Conservation (phyloP, 202 grass and related monocot genomes). For the Bolboschoenoplectus hybrid region DNA sequence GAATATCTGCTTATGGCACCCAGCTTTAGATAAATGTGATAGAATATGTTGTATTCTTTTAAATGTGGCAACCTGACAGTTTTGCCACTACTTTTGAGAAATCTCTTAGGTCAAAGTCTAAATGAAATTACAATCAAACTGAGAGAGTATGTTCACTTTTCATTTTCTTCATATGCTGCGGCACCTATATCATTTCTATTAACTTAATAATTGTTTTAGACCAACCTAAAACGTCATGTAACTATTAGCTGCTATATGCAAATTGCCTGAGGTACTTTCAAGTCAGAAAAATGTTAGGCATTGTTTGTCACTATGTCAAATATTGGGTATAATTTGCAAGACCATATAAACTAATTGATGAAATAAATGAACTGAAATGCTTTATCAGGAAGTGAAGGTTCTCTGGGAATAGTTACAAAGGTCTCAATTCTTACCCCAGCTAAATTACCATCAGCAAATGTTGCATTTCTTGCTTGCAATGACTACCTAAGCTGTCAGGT, state of each 20-base stretch:
- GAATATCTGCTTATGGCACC: not conserved
- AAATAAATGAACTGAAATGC: slow-evolving; percentile 39
- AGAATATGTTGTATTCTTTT: not conserved
- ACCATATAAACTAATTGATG: slow-evolving; percentile 27
- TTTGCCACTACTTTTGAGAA: not conserved
- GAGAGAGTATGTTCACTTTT: not conserved
- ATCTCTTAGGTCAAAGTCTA: not conserved
- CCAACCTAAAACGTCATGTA: not conserved
- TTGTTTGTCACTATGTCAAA: slow-evolving; percentile 3
- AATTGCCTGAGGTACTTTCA: not conserved
- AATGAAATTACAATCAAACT: not conserved
- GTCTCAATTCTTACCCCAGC: slow-evolving; percentile 84
- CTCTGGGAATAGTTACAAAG: slow-evolving; percentile 90
- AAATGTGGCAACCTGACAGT: not conserved
- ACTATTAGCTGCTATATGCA: slow-evolving; percentile 13
- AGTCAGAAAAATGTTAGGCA: not conserved
- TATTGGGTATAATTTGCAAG: slow-evolving; percentile 18
- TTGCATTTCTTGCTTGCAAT: slow-evolving; percentile 92
- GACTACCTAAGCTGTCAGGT: slow-evolving; percentile 97
- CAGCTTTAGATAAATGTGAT: not conserved
- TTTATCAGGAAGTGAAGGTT: slow-evolving; percentile 91
- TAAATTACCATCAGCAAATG: slow-evolving; percentile 81
- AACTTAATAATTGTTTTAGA: not conserved
- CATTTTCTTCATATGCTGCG: not conserved
- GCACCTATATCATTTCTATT: not conserved